Evolutionary conservation across 2,329 filamentous ascomycete species (phyloP).

Genomic region (Trichophyton verrucosum): DNA sequence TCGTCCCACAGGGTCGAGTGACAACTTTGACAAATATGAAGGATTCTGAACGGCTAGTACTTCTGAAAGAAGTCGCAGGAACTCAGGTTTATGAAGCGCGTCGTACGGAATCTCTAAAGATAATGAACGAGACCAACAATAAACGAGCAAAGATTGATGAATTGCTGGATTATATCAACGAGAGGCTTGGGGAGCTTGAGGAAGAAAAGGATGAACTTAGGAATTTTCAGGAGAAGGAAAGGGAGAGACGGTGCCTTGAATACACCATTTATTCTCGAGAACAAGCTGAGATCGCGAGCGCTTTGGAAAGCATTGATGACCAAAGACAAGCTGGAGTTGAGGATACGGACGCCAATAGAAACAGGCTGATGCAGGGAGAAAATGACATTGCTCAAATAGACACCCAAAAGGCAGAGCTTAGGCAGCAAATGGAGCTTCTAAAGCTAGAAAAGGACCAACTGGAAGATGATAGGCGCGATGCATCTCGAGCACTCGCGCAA

Average conservation of each 20-base stretch:
- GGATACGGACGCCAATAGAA: constrained; percentile 67
- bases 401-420: constrained; percentile 63
- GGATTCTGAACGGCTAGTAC: constrained; percentile 73
- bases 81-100: constrained; percentile 94
- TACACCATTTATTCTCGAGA: constrained; percentile 90
- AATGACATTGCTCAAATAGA: constrained; percentile 66
- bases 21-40: constrained; percentile 98
- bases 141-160: constrained; percentile 93
- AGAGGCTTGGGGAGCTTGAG: constrained; percentile 76
- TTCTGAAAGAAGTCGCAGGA: constrained; percentile 95
- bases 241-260: constrained; percentile 79
- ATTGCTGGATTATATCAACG: constrained; percentile 79
- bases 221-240: constrained; percentile 88
- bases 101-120: constrained; percentile 81
- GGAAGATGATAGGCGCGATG: constrained; percentile 78
- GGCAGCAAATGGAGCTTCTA: constrained; percentile 71
- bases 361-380: constrained; percentile 65
- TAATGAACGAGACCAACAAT: constrained; percentile 92
- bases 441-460: constrained; percentile 74
- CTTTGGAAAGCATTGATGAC: constrained; percentile 72
- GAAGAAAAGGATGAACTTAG: constrained; percentile 94
- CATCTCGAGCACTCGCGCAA: constrained; percentile 67
- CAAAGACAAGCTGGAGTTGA: constrained; percentile 71
- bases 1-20: constrained; percentile 92
- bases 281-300: constrained; percentile 63